A percentile compares a stretch with the other conserved stretches of the same genome.
These are phyloP conservation scores for Trichoderma citrinoviride DNA, from an alignment of 2,329 filamentous ascomycete genomes.

Conservation along the genomic window DNA sequence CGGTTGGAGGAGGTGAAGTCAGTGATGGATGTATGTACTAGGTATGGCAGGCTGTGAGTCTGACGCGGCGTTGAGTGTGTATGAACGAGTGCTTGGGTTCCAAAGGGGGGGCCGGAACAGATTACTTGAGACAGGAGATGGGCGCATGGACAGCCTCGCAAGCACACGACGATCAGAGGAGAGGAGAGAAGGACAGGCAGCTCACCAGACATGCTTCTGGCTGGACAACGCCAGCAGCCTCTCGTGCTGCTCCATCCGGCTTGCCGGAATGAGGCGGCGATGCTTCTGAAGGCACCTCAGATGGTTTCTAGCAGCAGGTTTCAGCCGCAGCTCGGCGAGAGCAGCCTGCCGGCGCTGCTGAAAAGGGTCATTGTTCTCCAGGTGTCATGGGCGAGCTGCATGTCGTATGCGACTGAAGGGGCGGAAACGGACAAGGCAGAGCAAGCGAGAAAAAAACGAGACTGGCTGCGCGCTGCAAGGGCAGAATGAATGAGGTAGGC, in stretches of 20 bases:
- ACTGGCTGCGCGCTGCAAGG: no score
- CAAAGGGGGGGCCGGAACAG: neutral
- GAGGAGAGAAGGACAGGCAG: neutral
- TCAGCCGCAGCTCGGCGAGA: constrained; percentile 4
- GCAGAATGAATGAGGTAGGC: no score
- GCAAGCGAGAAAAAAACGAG: neutral
- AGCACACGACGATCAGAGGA: neutral
- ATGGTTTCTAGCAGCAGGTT: neutral
- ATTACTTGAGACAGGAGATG: neutral
- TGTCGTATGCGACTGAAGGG: neutral
- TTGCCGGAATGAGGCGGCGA: neutral
- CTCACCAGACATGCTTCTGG: no score
- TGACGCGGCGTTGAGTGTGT: neutral
- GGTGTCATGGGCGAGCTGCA: neutral
- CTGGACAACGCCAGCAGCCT: neutral
- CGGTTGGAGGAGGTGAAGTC: neutral
- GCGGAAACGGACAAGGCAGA: neutral
- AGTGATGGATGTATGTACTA: neutral
- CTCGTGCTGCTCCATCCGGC: neutral
- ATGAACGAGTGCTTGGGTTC: neutral
- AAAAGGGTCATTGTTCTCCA: neutral
- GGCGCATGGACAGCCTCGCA: neutral
- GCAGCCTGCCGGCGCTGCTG: neutral
- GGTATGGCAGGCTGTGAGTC: neutral
- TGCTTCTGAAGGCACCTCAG: neutral